Evolutionary conservation across 192 early-diverging fungal genomes (phyloP).

Genomic region (Umbelopsis isabellina): DNA sequence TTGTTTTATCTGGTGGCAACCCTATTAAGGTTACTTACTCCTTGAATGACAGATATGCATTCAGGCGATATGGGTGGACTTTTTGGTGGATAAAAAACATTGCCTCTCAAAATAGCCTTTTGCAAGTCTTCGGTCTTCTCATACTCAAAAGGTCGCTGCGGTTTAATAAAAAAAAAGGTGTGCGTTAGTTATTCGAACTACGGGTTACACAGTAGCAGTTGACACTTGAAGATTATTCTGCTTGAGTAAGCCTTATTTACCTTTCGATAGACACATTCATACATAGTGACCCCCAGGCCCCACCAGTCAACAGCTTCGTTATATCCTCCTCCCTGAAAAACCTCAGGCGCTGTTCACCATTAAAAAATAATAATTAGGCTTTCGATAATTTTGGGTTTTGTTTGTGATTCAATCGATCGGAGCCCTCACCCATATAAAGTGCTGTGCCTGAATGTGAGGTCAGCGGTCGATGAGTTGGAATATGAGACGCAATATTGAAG

Average conservation of each 20-base stretch:
- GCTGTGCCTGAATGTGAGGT: conserved; percentile 87
- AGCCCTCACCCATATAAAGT: conserved; percentile 81
- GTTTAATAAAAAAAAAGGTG: neutral
- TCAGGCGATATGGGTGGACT: conserved; percentile 55
- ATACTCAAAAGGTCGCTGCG: conserved; percentile 68
- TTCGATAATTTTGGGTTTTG: neutral
- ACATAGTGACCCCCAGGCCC: conserved; percentile 89
- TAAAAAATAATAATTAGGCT: neutral
- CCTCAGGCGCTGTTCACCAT: conserved; percentile 63
- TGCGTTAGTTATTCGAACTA: neutral
- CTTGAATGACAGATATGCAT: conserved; percentile 72
- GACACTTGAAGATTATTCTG: neutral
- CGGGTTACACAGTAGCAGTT: neutral
- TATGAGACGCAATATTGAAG: conserved; percentile 93
- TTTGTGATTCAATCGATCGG: neutral
- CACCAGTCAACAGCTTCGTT: conserved; percentile 91
- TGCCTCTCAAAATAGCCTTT: conserved; percentile 64
- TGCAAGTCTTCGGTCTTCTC: conserved; percentile 63
- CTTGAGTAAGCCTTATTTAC: conserved; percentile 29
- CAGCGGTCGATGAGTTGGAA: conserved; percentile 57
- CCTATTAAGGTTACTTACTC: conserved; percentile 42
- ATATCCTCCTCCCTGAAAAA: conserved; percentile 73
- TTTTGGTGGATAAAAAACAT: conserved; percentile 63
- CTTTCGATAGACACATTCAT: conserved; percentile 83
- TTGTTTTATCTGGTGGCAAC: neutral